phyloP scores from a whole-genome alignment of 108 stramenopile species.

The Fragilaria crotonensis region DNA sequence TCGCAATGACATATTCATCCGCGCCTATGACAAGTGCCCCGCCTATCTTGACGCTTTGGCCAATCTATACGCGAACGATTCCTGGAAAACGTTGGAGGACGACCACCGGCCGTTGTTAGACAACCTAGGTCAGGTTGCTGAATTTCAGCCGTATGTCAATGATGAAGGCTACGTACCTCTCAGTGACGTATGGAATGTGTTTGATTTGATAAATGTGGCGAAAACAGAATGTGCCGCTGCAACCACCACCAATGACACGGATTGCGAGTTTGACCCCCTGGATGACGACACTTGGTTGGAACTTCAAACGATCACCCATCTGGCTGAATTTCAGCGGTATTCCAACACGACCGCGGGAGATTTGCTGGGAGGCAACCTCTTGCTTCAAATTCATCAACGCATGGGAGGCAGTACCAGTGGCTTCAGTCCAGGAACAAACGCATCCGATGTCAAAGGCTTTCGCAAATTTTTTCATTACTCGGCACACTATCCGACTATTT shows the following conservation, averaged over 20 bases:
- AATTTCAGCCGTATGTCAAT: constrained; percentile 16
- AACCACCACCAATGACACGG: background rate
- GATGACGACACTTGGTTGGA: constrained; percentile 11
- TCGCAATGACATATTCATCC: constrained; percentile 26
- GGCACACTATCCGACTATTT: constrained; percentile 29
- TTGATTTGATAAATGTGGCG: constrained; percentile 32
- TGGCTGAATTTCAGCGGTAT: constrained; percentile 24
- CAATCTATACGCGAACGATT: constrained; percentile 15
- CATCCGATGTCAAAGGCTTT: background rate
- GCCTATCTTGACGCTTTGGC: constrained; percentile 12
- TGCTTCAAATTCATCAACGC: constrained; percentile 29
- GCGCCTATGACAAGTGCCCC: constrained; percentile 41
- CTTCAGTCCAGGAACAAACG: background rate
- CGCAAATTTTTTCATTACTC: constrained; percentile 32
- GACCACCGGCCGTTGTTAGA: constrained; percentile 16
- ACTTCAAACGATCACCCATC: constrained; percentile 15
- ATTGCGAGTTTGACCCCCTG: background rate
- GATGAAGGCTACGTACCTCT: constrained; percentile 17
- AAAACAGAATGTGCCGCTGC: constrained; percentile 23
- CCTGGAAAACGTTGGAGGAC: constrained; percentile 21
- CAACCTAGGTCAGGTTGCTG: constrained; percentile 12
- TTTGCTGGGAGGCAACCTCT: constrained; percentile 26
- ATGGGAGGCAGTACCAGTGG: background rate
- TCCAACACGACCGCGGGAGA: constrained; percentile 13
- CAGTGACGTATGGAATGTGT: constrained; percentile 32